Base-by-base conservation (phyloP, 208 protist genomes). In the Ichthyophonus hoferi region DNA sequence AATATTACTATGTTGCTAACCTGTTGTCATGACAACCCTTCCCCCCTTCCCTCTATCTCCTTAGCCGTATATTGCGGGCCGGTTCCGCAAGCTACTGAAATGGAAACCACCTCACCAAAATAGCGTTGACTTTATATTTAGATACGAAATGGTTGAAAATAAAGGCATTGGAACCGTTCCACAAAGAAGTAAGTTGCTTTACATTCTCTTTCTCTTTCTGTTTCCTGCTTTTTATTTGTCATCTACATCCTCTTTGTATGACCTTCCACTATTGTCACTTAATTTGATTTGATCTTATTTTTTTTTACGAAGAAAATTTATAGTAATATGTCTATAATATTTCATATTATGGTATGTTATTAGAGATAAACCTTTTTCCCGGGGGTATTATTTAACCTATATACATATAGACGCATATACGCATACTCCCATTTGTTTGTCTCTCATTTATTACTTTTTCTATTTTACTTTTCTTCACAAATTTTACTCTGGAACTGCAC, bases 101-200 rank as follows among this genome's bases (percentile, higher is more conserved):
- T 91, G 89, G 89, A 91, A 91, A 85, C 89, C 89, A 42, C 34
- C 77, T 0, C 24, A 83, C 2, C 31, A 85, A 33, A 91, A 91
- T 79, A 79, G 77, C 34, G 81, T 89, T n/a, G 89, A 91, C 40
- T 91, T 91, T 86, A 0, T 58, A 2, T 39, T 88, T 17, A 87
- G 76, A 34, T 37, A 77, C 34, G 34, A 67, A 39, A 79, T 17
- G 2, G 34, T 38, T n/a, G 34, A 31, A n/a, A 31, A 38, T 31
- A 17, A 17, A 17, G 77, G 17, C 7, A 38, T 34, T 2, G 34
- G 14, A 39, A 67, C 14, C 50, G 24, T 67, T 24, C 24, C 50
- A 24, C 50, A 67, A 24, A 67, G 24, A 24, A 67, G 50, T 67
- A 67, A 7, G 50, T 67, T n/a, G n/a, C 7, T 81, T 2, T 81